Evolutionary conservation across 345 rosid species (phyloP).

Genomic region (Combretum micranthum): DNA sequence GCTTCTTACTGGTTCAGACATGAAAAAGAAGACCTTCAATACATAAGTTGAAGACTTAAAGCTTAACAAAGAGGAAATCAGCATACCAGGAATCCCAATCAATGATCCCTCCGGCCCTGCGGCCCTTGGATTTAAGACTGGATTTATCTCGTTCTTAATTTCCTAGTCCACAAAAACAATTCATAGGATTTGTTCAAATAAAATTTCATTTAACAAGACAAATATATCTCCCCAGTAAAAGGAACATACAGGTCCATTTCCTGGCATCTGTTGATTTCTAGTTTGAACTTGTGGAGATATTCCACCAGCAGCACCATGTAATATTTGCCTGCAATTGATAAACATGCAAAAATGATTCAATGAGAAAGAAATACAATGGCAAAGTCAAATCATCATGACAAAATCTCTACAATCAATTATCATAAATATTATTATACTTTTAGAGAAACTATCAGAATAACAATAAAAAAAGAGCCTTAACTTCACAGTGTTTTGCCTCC

Average conservation of each 20-base stretch:
- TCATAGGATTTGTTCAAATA: conserved; percentile 17
- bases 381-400: too few species aligned
- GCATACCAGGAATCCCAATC: conserved; percentile 82
- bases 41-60: too few species aligned
- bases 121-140: conserved; percentile 77
- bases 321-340: conserved; percentile 55
- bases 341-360: not conserved
- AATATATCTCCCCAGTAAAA: too few species aligned
- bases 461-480: too few species aligned
- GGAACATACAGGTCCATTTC: conserved; percentile 54
- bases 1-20: too few species aligned
- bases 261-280: conserved; percentile 78
- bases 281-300: conserved; percentile 90
- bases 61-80: too few species aligned
- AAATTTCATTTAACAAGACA: not conserved
- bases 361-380: not conserved
- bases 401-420: too few species aligned
- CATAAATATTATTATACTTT: too few species aligned
- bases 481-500: too few species aligned
- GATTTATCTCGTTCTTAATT: conserved; percentile 82
- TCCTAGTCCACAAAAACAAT: conserved; percentile 45
- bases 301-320: conserved; percentile 77
- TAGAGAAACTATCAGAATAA: too few species aligned
- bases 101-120: conserved; percentile 87
- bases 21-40: too few species aligned